Evolutionary conservation across 2,329 filamentous ascomycete species (phyloP), one percentile per base, ranked within the genome.

Genomic region (Madurella mycetomatis): DNA sequence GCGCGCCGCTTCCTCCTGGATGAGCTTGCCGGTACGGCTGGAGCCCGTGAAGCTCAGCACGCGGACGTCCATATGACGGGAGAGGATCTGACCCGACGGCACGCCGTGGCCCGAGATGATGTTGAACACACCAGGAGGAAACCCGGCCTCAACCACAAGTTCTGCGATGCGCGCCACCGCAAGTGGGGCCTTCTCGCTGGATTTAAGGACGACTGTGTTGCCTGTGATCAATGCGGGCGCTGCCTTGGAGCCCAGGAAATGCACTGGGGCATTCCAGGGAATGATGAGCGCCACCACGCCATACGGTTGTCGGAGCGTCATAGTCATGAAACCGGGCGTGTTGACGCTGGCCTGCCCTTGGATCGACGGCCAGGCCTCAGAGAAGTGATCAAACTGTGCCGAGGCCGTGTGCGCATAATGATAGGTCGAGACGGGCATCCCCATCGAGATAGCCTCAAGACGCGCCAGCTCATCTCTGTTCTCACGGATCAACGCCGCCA

Each of bases 31-130:
- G 0, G 87, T 90, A 2, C 75, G 76, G 1, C 84, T 87, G 9
- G 83, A 87, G 30, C 89, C 89, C 0, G 89, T 92, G 62, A 94
- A 94, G 1, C 85, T 84, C 47, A 92, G 75, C 65, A 87, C 89
- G 61, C 87, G 82, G 31, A 92, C 80, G 46, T 81, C 80, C 55
- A 83, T 76, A 69, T 92, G 88, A 34, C 78, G 73, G 1, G 85
- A 82, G 5, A 92, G 75, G 1, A 84, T 81, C 4, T 81, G 78
- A 15, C 88, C 88, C 0, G 86, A 82, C 41, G 82, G 81, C 15
- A 76, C 74, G 2, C 88, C 87, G 59, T 85, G 79, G 1, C 87
- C 88, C 47, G 87, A 87, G 25, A 91, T 64, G 52, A 91, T 77
- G 67, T 90, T 91, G 63, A 91, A 73, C 9, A 90, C 86, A 32